A percentile compares a stretch with the other conserved stretches of the same genome.
phyloP scores from a whole-genome alignment of 1,284 basidiomycete genomes.

The Flammula alnicola region DNA sequence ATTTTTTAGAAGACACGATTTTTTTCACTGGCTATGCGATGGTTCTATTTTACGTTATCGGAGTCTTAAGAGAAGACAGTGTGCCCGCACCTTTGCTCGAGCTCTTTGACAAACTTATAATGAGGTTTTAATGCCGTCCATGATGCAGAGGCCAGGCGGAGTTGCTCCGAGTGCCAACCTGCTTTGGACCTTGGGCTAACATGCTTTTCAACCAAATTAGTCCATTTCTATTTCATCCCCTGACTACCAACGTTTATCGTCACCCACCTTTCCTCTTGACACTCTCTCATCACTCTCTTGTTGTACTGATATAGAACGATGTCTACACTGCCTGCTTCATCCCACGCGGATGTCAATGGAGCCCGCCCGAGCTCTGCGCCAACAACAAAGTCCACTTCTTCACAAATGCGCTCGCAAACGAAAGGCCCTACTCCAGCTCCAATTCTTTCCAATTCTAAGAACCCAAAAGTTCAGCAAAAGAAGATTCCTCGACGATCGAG shows the following conservation, averaged over 20 bases:
- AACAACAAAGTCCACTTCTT: slow-evolving; percentile 12
- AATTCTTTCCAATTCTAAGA: slow-evolving; percentile 25
- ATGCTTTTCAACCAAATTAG: not conserved
- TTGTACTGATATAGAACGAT: slow-evolving; percentile 15
- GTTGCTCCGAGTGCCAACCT: too few relatives aligned
- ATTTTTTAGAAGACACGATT: slow-evolving; percentile 5
- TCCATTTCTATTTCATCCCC: slow-evolving; percentile 12
- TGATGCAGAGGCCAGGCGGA: too few relatives aligned
- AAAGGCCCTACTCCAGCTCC: slow-evolving; percentile 21
- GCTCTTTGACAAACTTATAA: too few relatives aligned
- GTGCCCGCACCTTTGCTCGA: too few relatives aligned
- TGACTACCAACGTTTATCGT: slow-evolving; percentile 24
- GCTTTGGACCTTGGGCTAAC: slow-evolving; percentile 7
- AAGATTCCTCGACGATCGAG: slow-evolving; percentile 67
- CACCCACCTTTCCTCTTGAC: slow-evolving; percentile 9
- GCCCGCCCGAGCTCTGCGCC: slow-evolving; percentile 8
- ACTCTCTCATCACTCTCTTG: slow-evolving; percentile 2
- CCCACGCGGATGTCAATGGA: slow-evolving; percentile 18
- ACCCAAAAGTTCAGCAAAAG: slow-evolving; percentile 50
- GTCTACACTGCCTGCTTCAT: slow-evolving; percentile 21
- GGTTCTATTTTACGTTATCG: too few relatives aligned
- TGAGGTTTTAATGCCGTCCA: too few relatives aligned
- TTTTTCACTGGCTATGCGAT: too few relatives aligned
- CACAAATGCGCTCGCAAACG: slow-evolving; percentile 23
- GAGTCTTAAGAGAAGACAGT: too few relatives aligned